Evolutionary conservation across 352 stramenopile genomes (phyloP), one percentile per base, ranked within the genome.

Genomic region (Pythium brassicae): DNA sequence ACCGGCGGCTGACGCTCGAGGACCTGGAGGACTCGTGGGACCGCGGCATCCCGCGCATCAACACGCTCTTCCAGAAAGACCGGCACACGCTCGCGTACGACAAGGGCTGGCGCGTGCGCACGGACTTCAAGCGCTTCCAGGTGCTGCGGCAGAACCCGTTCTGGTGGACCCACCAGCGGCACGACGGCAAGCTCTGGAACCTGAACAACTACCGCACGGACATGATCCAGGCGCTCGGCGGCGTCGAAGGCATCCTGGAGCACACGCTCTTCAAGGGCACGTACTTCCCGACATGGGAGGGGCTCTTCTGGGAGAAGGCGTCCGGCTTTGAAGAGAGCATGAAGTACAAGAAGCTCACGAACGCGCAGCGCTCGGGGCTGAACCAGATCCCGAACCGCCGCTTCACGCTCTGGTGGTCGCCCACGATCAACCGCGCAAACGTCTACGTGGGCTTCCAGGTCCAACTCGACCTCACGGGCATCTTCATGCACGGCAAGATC

Each of bases 401-500:
- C 45, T 99, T 99, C 73, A 99, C 97, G 42, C 71, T 99, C 25
- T 99, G 98, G 98, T 99, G 98, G 98, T 99, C 95, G 9, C 98
- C 98, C 23, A 99, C 98, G 14, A 99, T 99, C 76, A 99, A 99
- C 70, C 92, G 98, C 51, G 97, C 97, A 0, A 99, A 99, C 74
- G 98, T 99, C 46, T 99, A 99, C 72, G 97, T 99, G 55, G 98
- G 98, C 51, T 99, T 99, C 78, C 97, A 99, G 68, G 98, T 99
- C 44, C 98, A 99, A 72, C 77, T 99, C 40, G 98, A 99, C 84
- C 66, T 99, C 50, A 99, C 98, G 19, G 98, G 98, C 72, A 99
- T 99, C 63, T 99, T 99, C 76, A 99, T 99, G 98, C 98, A 99
- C 84, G 98, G 98, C 52, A 99, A 99, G 71, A 99, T 99, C 71